Conservation (phyloP, 2,329 filamentous ascomycete species). For the Penicillium griseofulvum region DNA sequence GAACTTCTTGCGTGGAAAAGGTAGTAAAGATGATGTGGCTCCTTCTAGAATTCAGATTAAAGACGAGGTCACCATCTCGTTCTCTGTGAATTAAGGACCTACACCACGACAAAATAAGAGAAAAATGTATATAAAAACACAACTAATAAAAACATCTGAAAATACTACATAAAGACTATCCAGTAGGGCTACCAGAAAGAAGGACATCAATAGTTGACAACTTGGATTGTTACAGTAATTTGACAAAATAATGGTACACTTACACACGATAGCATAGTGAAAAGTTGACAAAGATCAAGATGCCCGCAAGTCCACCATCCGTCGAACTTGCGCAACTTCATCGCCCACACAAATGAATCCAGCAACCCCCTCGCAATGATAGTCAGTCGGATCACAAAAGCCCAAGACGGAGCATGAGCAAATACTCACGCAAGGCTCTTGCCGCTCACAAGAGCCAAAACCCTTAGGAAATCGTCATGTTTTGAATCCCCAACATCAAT, state of each 20-base stretch:
- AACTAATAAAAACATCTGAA: too few species aligned
- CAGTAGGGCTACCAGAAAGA: too few species aligned
- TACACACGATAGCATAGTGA: neutral
- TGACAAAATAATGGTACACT: neutral
- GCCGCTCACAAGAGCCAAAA: too few species aligned
- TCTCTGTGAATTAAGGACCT: neutral
- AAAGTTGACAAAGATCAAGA: neutral
- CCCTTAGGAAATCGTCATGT: neutral
- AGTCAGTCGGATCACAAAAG: neutral
- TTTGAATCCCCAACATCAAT: neutral
- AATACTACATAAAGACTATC: too few species aligned
- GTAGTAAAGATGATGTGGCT: neutral
- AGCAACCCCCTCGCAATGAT: neutral
- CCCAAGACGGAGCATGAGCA: neutral
- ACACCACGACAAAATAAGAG: too few species aligned
- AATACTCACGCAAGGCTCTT: too few species aligned
- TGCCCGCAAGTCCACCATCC: too few species aligned
- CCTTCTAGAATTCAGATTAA: neutral
- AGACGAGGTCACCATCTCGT: conserved; percentile 1
- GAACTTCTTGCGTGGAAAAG: neutral
- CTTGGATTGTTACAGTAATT: neutral
- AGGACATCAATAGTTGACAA: neutral
- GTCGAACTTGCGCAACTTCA: neutral
- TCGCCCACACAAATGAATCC: neutral
- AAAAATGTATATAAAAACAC: too few species aligned